Conservation (phyloP, 305 asterid genomes). For the Fraxinus xanthoxyloides region DNA sequence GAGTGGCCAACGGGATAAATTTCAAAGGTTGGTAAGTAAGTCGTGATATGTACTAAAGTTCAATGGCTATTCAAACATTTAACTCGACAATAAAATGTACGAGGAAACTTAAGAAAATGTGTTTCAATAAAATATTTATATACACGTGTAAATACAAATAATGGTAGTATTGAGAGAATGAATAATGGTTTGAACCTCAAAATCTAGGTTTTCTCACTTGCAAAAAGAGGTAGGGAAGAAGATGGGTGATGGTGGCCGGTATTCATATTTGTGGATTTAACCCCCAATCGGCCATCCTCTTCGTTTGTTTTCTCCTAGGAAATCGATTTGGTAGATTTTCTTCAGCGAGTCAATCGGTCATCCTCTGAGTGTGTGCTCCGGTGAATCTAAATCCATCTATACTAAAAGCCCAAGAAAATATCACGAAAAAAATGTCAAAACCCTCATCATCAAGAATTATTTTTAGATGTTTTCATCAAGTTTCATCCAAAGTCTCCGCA, state of each 20-base stretch:
- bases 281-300: too few relatives aligned
- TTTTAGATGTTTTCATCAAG: not conserved
- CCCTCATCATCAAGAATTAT: constrained; percentile 1
- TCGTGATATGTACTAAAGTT: too few relatives aligned
- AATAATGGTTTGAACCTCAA: not conserved
- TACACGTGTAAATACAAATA: too few relatives aligned
- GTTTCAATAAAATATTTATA: not conserved
- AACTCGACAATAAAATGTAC: not conserved
- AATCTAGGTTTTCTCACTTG: not conserved
- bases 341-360: constrained; percentile 9
- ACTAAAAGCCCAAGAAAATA: not conserved
- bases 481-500: not conserved
- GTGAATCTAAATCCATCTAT: constrained; percentile 13
- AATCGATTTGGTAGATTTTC: constrained; percentile 18
- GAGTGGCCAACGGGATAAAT: too few relatives aligned
- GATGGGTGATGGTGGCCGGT: not conserved
- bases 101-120: not conserved
- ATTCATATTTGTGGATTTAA: too few relatives aligned
- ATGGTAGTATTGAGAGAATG: not conserved
- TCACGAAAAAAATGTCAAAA: not conserved
- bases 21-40: too few relatives aligned
- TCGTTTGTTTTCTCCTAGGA: not conserved
- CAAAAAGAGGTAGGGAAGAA: not conserved
- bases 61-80: too few relatives aligned
- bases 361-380: constrained; percentile 20